Base-by-base conservation (phyloP, 139 green algal genomes). In the Astrephomene gubernaculifera region DNA sequence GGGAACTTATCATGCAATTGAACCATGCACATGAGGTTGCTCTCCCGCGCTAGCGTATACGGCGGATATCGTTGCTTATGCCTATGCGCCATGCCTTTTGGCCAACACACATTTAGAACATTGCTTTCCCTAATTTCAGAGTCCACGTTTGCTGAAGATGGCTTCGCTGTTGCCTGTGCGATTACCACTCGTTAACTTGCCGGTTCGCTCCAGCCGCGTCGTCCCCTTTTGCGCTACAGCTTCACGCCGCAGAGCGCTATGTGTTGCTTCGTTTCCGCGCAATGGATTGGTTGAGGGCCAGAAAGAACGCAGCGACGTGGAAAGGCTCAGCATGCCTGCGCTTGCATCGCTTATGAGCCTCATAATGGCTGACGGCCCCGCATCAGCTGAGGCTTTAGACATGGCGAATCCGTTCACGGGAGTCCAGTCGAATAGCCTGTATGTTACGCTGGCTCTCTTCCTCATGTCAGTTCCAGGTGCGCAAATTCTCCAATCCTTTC, bases 381-480 rank as follows among this genome's bases (percentile, higher is more conserved):
- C 63, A 5, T 69, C 52, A n/a, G 73, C 73, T 24, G 31, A 64
- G 45, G 79, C 44, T 14, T 44, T 86, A 27, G 33, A 31, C 14
- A 24, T 39, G 21, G 41, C 14, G 27, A 91, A 69, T 63, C 88
- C 87, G 0, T 94, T 94, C 41, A 31, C 79, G 6, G 90, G 88
- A 12, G 70, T 92, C 0, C 68, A 80, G 29, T 82, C 90, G 0
- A 92, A 92, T 61, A 94, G 90, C 71, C 95, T 97, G 39, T 98
- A 96, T 39, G 96, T 97, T 7, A 97, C 93, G 27, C 86, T 98
- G 35, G 95, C 89, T 4, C 89, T 98, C 2, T 97, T 98, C 81
- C 63, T 98, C 0, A 87, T 98, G 88, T 85, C 45, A 43, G 83
- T 91, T 45, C 88, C 88, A 86, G 88, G 88, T 89, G 38, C 39